These are phyloP conservation scores for Biscogniauxia mediterranea DNA, from an alignment of 2,329 filamentous ascomycete species.

Conservation along the genomic window DNA sequence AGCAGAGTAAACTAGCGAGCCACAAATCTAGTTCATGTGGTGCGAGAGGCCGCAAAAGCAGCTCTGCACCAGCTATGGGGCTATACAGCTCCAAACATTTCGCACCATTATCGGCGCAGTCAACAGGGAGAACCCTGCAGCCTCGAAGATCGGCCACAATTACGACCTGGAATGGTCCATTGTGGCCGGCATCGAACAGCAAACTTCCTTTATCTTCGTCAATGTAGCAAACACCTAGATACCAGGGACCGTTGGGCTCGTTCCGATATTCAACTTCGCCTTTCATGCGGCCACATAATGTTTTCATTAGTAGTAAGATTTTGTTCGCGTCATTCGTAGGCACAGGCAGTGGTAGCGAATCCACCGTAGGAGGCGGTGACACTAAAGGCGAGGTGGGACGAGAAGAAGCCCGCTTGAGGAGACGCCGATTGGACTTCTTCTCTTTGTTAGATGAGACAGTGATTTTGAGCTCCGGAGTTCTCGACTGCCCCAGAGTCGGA, in stretches of 20 bases:
- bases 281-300: slow-evolving; percentile 74
- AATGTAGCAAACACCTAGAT: slow-evolving; percentile 71
- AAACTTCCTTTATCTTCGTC: slow-evolving; percentile 73
- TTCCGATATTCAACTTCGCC: slow-evolving; percentile 72
- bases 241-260: slow-evolving; percentile 62
- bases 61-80: slow-evolving; percentile 54
- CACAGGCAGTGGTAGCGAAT: slow-evolving; percentile 58
- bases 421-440: slow-evolving; percentile 49
- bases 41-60: slow-evolving; percentile 63
- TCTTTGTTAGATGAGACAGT: slow-evolving; percentile 37
- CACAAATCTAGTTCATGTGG: slow-evolving; percentile 71
- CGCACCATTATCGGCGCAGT: slow-evolving; percentile 42
- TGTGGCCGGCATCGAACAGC: slow-evolving; percentile 71
- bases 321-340: slow-evolving; percentile 68
- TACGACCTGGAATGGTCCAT: slow-evolving; percentile 61
- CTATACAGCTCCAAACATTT: slow-evolving; percentile 55
- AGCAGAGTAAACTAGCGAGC: slow-evolving; percentile 77
- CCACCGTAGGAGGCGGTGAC: slow-evolving; percentile 55
- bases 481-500: slow-evolving; percentile 37
- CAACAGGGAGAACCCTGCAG: slow-evolving; percentile 64
- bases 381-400: slow-evolving; percentile 58
- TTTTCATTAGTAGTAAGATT: slow-evolving; percentile 74
- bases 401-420: slow-evolving; percentile 55
- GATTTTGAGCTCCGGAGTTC: slow-evolving; percentile 37
- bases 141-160: slow-evolving; percentile 73